These are phyloP conservation scores for Epichloe amarillans DNA, from an alignment of 2,329 filamentous ascomycete species.

Conservation along the genomic window DNA sequence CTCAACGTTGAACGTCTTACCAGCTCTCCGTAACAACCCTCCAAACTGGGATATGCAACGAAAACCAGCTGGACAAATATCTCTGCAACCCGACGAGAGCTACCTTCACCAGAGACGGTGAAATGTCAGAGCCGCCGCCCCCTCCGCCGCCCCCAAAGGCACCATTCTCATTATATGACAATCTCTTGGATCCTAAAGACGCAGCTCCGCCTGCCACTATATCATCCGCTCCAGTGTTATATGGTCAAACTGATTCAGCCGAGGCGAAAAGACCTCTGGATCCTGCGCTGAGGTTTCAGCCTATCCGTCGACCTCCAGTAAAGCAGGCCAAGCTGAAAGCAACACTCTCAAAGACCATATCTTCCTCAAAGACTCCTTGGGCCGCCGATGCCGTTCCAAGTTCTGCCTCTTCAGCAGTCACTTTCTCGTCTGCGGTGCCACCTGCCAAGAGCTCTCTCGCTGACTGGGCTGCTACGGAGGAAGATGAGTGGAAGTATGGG, in stretches of 20 bases:
- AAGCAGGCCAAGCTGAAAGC: constrained; percentile 47
- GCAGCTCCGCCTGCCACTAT: constrained; percentile 46
- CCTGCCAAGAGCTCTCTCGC: constrained; percentile 56
- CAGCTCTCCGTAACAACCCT: neutral
- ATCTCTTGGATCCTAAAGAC: constrained; percentile 55
- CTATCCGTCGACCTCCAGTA: constrained; percentile 62
- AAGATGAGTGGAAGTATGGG: constrained; percentile 69
- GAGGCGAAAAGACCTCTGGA: constrained; percentile 47
- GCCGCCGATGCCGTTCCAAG: neutral
- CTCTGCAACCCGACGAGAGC: neutral
- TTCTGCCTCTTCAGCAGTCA: constrained; percentile 13
- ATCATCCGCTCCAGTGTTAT: constrained; percentile 61
- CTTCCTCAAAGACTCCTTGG: constrained; percentile 18
- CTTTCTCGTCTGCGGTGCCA: constrained; percentile 16
- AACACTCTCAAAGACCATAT: constrained; percentile 35
- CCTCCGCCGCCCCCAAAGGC: constrained; percentile 27
- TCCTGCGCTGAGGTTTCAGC: constrained; percentile 68
- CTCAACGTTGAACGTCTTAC: no score
- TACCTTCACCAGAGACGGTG: neutral
- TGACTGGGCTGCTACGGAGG: constrained; percentile 65
- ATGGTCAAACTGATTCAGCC: constrained; percentile 40
- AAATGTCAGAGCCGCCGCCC: constrained; percentile 17
- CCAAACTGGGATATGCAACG: neutral
- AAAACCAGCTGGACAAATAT: neutral
- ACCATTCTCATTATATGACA: constrained; percentile 68